phyloP scores from a whole-genome alignment of 1,139 yeast species.

The Wickerhamiella pararugosa region DNA sequence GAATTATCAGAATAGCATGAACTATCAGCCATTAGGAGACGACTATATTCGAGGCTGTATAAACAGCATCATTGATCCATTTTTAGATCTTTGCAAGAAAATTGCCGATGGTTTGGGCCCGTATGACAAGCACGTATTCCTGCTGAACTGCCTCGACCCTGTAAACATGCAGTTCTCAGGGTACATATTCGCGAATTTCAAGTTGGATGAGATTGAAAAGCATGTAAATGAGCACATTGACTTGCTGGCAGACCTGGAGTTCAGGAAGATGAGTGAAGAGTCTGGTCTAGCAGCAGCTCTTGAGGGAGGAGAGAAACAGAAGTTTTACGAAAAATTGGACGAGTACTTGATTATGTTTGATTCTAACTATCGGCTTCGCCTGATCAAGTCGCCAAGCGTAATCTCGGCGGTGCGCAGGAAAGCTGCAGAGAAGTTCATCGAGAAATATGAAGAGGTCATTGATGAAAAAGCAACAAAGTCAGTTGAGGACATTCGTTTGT shows the following conservation, averaged over 20 bases:
- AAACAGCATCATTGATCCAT: constrained; percentile 25
- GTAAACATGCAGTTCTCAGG: constrained; percentile 21
- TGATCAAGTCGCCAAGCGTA: constrained; percentile 23
- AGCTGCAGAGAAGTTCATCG: constrained; percentile 23
- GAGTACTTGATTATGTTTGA: constrained; percentile 26
- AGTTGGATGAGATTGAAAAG: constrained; percentile 21
- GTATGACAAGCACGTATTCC: constrained; percentile 20
- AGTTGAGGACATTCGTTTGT: not conserved
- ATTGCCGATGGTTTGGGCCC: constrained; percentile 17
- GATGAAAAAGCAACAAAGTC: not conserved
- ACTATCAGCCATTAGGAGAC: constrained; percentile 18
- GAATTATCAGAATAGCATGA: constrained; percentile 23
- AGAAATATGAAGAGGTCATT: constrained; percentile 17
- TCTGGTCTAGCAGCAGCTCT: constrained; percentile 17
- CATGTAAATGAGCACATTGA: constrained; percentile 20
- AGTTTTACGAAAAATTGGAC: constrained; percentile 17
- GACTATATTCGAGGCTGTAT: constrained; percentile 20
- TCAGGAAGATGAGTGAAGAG: constrained; percentile 16
- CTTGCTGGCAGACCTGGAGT: constrained; percentile 20
- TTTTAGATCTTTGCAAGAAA: constrained; percentile 22
- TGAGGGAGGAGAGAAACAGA: not conserved
- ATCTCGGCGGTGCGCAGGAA: constrained; percentile 22
- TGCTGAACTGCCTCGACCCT: constrained; percentile 26
- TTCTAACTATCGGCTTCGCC: constrained; percentile 19
- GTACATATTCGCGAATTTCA: constrained; percentile 20